Percentiles rank a stretch among this genome's conserved stretches.
Conservation (phyloP, 306 rosid genomes). For the Quercus variabilis region DNA sequence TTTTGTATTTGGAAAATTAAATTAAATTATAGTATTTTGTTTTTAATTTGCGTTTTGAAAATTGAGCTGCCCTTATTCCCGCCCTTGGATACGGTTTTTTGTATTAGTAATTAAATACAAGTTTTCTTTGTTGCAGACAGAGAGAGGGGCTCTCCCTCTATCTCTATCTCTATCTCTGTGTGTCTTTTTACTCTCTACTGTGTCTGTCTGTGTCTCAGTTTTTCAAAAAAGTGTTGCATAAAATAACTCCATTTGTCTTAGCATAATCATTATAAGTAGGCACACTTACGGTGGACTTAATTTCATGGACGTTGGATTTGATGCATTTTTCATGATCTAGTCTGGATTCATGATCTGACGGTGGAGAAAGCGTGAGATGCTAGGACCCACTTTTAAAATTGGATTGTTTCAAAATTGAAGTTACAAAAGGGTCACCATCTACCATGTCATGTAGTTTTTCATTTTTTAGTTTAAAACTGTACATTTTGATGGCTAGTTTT, state of each 20-base stretch:
- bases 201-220: not conserved
- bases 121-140: not conserved
- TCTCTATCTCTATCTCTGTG: no score
- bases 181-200: not conserved
- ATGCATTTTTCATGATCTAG: not conserved
- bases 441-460: no score
- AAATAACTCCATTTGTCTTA: not conserved
- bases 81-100: slow-evolving; percentile 32
- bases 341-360: not conserved
- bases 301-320: not conserved
- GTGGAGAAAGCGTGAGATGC: not conserved
- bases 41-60: slow-evolving; percentile 34
- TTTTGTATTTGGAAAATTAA: slow-evolving; percentile 15
- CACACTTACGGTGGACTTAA: not conserved
- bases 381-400: not conserved
- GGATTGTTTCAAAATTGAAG: no score
- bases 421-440: no score
- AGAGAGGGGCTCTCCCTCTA: no score
- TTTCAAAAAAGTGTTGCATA: not conserved
- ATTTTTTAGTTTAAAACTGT: no score
- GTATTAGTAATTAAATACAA: not conserved
- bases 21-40: not conserved
- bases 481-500: no score
- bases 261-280: slow-evolving; percentile 5
- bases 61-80: slow-evolving; percentile 45